Evolutionary conservation across 1,284 basidiomycete genomes (phyloP).

Genomic region (Leccinum subspadiceum): DNA sequence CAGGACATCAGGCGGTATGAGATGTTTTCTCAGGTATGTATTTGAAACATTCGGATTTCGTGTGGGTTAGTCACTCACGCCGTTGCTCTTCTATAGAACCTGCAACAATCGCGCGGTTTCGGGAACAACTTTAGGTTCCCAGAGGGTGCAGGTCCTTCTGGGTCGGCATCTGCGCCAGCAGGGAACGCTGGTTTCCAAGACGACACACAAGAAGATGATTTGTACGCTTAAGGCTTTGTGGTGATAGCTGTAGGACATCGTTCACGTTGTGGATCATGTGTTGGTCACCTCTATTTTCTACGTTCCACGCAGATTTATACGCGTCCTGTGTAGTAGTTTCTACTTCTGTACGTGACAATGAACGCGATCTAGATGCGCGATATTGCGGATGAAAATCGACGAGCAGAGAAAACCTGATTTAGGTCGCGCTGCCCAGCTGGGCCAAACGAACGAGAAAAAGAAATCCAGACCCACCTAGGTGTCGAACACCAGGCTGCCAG

Average conservation of each 20-base stretch:
- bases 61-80: neutral
- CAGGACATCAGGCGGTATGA: conserved; percentile 94
- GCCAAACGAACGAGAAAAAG: neutral
- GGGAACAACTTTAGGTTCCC: conserved; percentile 98
- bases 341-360: conserved; percentile 9
- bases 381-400: neutral
- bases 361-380: conserved; percentile 12
- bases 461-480: too few species aligned
- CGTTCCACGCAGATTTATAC: neutral
- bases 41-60: neutral
- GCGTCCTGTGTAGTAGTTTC: conserved; percentile 15
- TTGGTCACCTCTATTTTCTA: neutral
- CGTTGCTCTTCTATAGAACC: conserved; percentile 49
- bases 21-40: conserved; percentile 77
- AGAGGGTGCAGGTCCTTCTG: conserved; percentile 56
- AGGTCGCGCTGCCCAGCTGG: too few species aligned
- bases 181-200: conserved; percentile 80
- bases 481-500: too few species aligned
- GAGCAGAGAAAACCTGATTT: neutral
- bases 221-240: conserved; percentile 63
- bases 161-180: conserved; percentile 47
- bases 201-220: conserved; percentile 82
- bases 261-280: neutral
- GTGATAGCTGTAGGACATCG: neutral
- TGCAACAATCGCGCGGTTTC: conserved; percentile 85